Conservation (phyloP, 2,329 filamentous ascomycete species). For the Penicillium thymicola region DNA sequence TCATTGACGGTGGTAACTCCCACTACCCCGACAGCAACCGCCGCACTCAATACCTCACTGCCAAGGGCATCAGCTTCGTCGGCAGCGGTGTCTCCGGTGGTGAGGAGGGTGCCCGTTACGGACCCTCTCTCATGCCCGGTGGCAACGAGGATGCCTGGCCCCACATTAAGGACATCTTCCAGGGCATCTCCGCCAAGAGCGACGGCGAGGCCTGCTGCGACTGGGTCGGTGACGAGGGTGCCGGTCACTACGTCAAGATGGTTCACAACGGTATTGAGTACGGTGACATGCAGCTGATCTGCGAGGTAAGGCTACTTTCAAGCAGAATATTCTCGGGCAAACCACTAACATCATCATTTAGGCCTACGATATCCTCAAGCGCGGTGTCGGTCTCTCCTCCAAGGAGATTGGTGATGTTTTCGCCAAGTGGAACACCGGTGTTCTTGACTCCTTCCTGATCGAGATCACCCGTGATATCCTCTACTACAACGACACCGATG, state of each 20-base stretch:
- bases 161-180: slow-evolving; percentile 98
- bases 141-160: slow-evolving; percentile 98
- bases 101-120: slow-evolving; percentile 98
- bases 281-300: slow-evolving; percentile 99
- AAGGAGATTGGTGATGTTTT: slow-evolving; percentile 97
- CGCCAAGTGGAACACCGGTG: slow-evolving; percentile 96
- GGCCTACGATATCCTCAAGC: slow-evolving; percentile 99
- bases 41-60: slow-evolving; percentile 79
- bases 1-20: slow-evolving; percentile 99
- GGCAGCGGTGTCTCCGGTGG: slow-evolving; percentile 97
- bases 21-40: slow-evolving; percentile 99
- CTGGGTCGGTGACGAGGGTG: slow-evolving; percentile 99
- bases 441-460: slow-evolving; percentile 97
- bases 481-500: slow-evolving; percentile 96
- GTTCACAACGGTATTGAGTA: slow-evolving; percentile 99
- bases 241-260: slow-evolving; percentile 99
- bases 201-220: slow-evolving; percentile 97
- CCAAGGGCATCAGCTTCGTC: slow-evolving; percentile 92
- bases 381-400: slow-evolving; percentile 79
- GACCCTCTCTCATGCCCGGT: slow-evolving; percentile 97
- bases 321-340: neutral
- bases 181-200: slow-evolving; percentile 95
- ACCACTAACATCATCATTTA: slow-evolving; percentile 37
- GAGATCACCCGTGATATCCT: slow-evolving; percentile 99
- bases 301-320: slow-evolving; percentile 65